Conservation (phyloP, 129 eudicot genomes). For the Helichrysum umbraculigerum region DNA sequence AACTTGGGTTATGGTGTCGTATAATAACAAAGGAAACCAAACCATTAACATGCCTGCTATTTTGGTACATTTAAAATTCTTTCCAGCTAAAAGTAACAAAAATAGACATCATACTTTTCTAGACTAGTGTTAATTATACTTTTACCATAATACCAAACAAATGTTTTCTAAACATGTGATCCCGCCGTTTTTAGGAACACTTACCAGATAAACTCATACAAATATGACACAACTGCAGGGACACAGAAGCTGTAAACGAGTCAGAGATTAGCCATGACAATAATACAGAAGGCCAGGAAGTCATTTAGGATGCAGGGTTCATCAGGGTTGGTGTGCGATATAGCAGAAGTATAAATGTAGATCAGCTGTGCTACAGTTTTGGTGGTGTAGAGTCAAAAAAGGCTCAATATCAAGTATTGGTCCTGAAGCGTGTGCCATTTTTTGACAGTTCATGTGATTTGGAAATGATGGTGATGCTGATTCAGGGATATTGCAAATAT, state of each 20-base stretch:
- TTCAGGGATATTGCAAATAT: background rate
- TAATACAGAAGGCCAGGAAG: conserved; percentile 7
- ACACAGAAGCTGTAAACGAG: conserved; percentile 17
- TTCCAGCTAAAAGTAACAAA: conserved; percentile 5
- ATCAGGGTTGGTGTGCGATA: background rate
- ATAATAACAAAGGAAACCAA: too few species aligned
- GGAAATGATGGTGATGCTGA: background rate
- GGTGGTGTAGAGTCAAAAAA: conserved; percentile 4
- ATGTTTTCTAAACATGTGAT: background rate
- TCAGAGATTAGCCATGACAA: conserved; percentile 18
- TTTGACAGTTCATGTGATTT: background rate
- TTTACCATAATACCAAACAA: conserved; percentile 5
- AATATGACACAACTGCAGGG: conserved; percentile 26
- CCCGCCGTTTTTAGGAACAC: background rate
- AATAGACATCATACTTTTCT: background rate
- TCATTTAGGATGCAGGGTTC: conserved; percentile 23
- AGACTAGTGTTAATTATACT: background rate
- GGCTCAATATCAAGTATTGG: background rate
- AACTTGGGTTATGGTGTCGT: too few species aligned
- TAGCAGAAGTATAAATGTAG: conserved; percentile 2
- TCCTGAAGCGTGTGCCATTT: background rate
- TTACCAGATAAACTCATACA: background rate
- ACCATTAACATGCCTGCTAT: background rate
- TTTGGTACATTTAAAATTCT: background rate
- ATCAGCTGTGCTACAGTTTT: conserved; percentile 8